Base-by-base conservation (phyloP, 306 rosid species). In the Arachis stenosperma region DNA sequence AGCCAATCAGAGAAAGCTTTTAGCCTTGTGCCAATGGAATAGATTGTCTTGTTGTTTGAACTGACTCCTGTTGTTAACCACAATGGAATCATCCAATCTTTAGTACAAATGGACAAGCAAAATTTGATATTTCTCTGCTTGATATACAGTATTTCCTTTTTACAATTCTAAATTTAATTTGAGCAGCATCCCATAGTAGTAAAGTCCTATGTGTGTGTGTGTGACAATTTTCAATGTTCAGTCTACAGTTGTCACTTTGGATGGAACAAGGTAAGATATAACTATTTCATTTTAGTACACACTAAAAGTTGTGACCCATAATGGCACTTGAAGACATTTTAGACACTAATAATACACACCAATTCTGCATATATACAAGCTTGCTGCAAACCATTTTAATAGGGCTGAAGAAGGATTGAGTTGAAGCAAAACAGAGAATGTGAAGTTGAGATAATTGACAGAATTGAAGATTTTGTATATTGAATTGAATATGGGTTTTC, bases 1-100 rank as follows among this genome's bases (percentile, higher is more conserved):
- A 95, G 90, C 98, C 98, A 95, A 77, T 95, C 99, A 50, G 99
- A 95, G 87, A 95, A 95, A 39, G 96, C 90, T 84, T 90, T 91
- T 80, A 83, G 84, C 85, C 93, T 95, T 52, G 91, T 90, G 43
- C 97, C 95, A 83, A 91, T 79, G 61, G 97, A 88, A 70, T 91
- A 95, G 36, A 83, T 82, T 55, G 78, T 87, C 82, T 85, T 84
- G 15, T 84, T 74, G 77, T 78, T 78, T 65, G 75, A 78, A 43
- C 54, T 73, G 75, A 82, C 71, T 76, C 87, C 99, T 91, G 88
- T 52, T 46, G 14, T 47, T 60, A 66, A 68, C 68, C 80, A 80
- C 43, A 55, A 67, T 72, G 56, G 36, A 36, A 58, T 33, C 78
- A 29, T 63, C 41, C 74, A 69, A 44, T 56, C 61, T 59, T 70